These are phyloP conservation scores for Leonotis leonurus DNA, from an alignment of 257 asterid species.

Conservation along the genomic window DNA sequence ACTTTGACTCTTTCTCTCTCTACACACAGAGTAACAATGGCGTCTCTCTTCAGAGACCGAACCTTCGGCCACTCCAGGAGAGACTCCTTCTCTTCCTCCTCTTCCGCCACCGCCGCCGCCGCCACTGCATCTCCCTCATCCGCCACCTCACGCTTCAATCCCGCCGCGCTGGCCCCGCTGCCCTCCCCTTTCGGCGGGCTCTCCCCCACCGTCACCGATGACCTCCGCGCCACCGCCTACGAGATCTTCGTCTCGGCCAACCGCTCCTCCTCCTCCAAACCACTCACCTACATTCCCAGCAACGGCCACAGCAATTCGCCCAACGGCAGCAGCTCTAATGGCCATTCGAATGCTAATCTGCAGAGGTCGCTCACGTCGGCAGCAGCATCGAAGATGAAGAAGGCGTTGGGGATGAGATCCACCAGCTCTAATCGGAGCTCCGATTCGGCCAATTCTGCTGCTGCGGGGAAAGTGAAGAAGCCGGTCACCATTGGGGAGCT, in stretches of 20 bases:
- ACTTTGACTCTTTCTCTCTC: conserved; percentile 23
- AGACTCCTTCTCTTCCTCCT: conserved; percentile 46
- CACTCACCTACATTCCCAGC: conserved; percentile 47
- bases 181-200: conserved; percentile 78
- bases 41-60: conserved; percentile 92
- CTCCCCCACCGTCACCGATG: conserved; percentile 56
- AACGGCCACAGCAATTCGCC: conserved; percentile 21
- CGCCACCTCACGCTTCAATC: conserved; percentile 43
- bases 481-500: conserved; percentile 84
- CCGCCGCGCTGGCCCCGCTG: conserved; percentile 41
- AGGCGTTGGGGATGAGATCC: conserved; percentile 93
- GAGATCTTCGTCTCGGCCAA: conserved; percentile 89
- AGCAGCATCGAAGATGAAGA: conserved; percentile 97
- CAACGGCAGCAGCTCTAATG: conserved; percentile 3
- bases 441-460: conserved; percentile 43
- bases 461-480: conserved; percentile 63
- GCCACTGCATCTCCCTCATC: conserved; percentile 40
- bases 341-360: conserved; percentile 32
- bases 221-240: conserved; percentile 75
- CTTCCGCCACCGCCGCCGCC: conserved; percentile 27
- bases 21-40: conserved; percentile 42
- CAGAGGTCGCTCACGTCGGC: conserved; percentile 85
- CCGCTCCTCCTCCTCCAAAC: conserved; percentile 59
- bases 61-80: conserved; percentile 59
- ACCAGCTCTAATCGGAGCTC: conserved; percentile 43